Percentiles rank a stretch among this genome's conserved stretches.
These are phyloP conservation scores for Fusarium coicis DNA, from an alignment of 2,329 filamentous ascomycete species.

Conservation along the genomic window DNA sequence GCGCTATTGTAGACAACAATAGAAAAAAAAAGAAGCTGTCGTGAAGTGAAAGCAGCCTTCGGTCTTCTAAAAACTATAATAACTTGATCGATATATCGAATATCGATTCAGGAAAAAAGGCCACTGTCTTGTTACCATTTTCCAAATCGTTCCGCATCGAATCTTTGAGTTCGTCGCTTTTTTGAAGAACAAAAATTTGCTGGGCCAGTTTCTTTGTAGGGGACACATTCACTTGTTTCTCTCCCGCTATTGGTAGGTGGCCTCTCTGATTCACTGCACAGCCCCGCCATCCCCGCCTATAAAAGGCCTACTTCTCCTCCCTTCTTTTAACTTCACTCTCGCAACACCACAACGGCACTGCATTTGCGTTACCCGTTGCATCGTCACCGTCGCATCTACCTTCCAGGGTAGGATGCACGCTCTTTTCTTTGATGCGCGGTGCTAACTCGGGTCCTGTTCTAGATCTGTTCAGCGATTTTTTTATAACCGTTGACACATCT, in stretches of 20 bases:
- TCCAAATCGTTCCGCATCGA: constrained; percentile 35
- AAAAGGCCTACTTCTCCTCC: constrained; percentile 42
- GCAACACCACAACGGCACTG: constrained; percentile 34
- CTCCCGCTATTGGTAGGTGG: constrained; percentile 78
- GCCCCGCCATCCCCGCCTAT: constrained; percentile 39
- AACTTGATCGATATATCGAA: constrained; percentile 23
- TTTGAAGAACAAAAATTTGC: constrained; percentile 32
- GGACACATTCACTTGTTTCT: constrained; percentile 99
- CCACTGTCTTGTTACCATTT: constrained; percentile 2
- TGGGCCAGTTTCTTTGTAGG: constrained; percentile 63
- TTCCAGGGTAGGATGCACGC: constrained; percentile 31
- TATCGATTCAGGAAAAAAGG: background rate
- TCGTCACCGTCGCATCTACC: constrained; percentile 33
- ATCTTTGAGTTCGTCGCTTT: constrained; percentile 31
- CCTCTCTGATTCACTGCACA: constrained; percentile 40
- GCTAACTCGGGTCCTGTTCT: constrained; percentile 40
- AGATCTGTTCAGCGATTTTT: constrained; percentile 50
- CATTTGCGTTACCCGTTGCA: background rate
- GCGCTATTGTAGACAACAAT: constrained; percentile 53
- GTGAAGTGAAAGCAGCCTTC: constrained; percentile 47
- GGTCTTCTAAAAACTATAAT: constrained; percentile 33
- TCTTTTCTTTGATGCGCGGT: constrained; percentile 12
- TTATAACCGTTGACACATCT: constrained; percentile 32
- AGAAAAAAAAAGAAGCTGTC: constrained; percentile 44
- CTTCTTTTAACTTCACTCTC: constrained; percentile 33